These are phyloP conservation scores for Amanita rimosa DNA, from an alignment of 768 basidiomycete genomes.

Conservation along the genomic window DNA sequence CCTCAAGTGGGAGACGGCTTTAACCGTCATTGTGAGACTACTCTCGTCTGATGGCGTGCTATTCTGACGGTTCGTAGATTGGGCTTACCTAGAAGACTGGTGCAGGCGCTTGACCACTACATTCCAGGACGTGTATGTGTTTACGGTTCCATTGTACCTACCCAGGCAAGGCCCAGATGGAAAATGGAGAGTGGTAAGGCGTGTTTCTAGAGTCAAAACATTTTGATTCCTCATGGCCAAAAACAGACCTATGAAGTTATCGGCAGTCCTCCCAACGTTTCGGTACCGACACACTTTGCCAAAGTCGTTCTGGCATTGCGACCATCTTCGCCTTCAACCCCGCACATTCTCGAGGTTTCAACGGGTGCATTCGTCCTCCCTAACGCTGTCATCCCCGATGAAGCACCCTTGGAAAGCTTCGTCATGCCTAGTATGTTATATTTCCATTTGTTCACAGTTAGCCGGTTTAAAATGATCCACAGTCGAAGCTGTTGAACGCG, in stretches of 20 bases:
- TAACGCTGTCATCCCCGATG: slow-evolving; percentile 85
- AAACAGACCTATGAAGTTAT: slow-evolving; percentile 87
- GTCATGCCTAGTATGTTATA: slow-evolving; percentile 54
- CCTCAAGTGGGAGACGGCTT: slow-evolving; percentile 98
- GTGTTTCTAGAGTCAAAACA: neutral
- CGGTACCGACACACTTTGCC: slow-evolving; percentile 97
- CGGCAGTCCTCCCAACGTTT: slow-evolving; percentile 78
- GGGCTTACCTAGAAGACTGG: slow-evolving; percentile 96
- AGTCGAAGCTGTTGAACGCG: slow-evolving; percentile 91
- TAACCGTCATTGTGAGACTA: slow-evolving; percentile 79
- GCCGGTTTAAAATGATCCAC: slow-evolving; percentile 1
- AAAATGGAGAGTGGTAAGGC: slow-evolving; percentile 88
- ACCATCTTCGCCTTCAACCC: slow-evolving; percentile 63
- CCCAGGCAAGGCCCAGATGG: slow-evolving; percentile 80
- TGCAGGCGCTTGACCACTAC: slow-evolving; percentile 79
- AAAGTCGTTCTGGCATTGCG: slow-evolving; percentile 82
- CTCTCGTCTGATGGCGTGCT: neutral
- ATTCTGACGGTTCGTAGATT: slow-evolving; percentile 41
- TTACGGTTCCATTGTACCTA: slow-evolving; percentile 95
- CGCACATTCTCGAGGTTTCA: slow-evolving; percentile 62
- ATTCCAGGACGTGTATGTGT: slow-evolving; percentile 93
- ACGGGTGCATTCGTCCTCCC: slow-evolving; percentile 95
- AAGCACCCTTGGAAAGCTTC: slow-evolving; percentile 70
- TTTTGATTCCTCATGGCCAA: slow-evolving; percentile 1
- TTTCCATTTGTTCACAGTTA: neutral